Percentiles rank a stretch among this genome's conserved stretches.
Evolutionary conservation across 2,329 filamentous ascomycete genomes (phyloP).

Genomic region (Verticillium tricorpus): DNA sequence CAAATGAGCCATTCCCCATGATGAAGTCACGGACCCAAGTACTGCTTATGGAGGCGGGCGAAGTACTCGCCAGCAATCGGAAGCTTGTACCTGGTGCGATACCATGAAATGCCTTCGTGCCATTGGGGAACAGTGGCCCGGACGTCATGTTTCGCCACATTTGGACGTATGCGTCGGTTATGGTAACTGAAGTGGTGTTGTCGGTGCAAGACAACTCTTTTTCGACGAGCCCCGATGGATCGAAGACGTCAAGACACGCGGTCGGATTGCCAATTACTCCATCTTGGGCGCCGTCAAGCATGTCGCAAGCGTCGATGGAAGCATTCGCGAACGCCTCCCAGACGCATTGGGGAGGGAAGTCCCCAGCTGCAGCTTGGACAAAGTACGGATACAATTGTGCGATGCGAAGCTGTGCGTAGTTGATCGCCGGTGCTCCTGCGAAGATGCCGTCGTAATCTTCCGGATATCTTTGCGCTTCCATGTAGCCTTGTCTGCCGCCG

Average conservation of each 20-base stretch:
- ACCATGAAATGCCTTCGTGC: background rate
- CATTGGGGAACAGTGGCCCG: background rate
- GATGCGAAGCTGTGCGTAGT: constrained; percentile 8
- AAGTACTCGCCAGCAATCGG: background rate
- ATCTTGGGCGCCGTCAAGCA: constrained; percentile 10
- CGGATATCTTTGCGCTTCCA: constrained; percentile 46
- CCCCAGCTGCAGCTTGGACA: constrained; percentile 19
- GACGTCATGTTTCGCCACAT: background rate
- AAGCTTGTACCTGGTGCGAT: background rate
- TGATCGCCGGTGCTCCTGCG: constrained; percentile 37
- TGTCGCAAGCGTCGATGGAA: constrained; percentile 11
- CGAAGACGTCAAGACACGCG: constrained; percentile 4
- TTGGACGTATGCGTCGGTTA: background rate
- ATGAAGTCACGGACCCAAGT: background rate
- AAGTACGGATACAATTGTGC: constrained; percentile 22
- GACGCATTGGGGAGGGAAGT: constrained; percentile 34
- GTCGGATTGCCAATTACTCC: constrained; percentile 6
- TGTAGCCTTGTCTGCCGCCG: constrained; percentile 51
- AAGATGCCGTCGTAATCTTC: constrained; percentile 50
- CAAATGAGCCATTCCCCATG: background rate
- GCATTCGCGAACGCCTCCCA: constrained; percentile 27
- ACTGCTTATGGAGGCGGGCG: background rate
- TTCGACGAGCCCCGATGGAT: background rate
- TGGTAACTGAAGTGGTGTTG: background rate
- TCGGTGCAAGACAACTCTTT: background rate